A percentile compares a stretch with the other conserved stretches of the same genome.
Conservation (phyloP, 306 rosid genomes). For the Biancaea sappan region DNA sequence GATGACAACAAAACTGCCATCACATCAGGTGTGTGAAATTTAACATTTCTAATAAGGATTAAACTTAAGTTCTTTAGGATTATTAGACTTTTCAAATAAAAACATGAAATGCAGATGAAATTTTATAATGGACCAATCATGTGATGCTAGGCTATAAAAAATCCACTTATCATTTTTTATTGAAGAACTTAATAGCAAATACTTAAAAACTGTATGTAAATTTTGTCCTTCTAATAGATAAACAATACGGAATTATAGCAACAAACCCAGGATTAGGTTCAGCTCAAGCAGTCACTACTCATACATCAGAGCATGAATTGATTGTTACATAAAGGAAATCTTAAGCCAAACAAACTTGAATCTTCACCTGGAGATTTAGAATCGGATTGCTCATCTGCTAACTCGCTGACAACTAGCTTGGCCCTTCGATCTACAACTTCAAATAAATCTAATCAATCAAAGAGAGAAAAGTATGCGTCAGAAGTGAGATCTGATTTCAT, state of each 20-base stretch:
- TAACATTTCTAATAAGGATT: too few relatives aligned
- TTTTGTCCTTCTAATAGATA: conserved; percentile 1
- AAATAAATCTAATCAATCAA: conserved; percentile 61
- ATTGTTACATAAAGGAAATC: background rate
- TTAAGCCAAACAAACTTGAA: conserved; percentile 19
- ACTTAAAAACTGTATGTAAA: too few relatives aligned
- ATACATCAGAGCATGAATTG: background rate
- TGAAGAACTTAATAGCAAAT: too few relatives aligned
- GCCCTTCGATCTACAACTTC: conserved; percentile 97
- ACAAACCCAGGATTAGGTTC: background rate
- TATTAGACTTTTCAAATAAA: too few relatives aligned
- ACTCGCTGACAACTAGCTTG: conserved; percentile 77
- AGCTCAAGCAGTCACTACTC: conserved; percentile 9
- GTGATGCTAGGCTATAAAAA: too few relatives aligned
- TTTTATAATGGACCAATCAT: too few relatives aligned
- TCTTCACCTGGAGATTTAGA: conserved; percentile 69
- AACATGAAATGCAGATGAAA: too few relatives aligned
- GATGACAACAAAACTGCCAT: background rate
- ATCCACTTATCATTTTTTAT: too few relatives aligned
- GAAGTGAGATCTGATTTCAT: conserved; percentile 16
- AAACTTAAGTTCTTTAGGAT: too few relatives aligned
- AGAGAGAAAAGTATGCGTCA: background rate
- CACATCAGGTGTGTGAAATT: background rate
- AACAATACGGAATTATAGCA: conserved; percentile 18
- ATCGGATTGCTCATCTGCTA: conserved; percentile 72